Evolutionary conservation across 2,329 filamentous ascomycete genomes (phyloP).

Genomic region (Aspergillus jensenii): DNA sequence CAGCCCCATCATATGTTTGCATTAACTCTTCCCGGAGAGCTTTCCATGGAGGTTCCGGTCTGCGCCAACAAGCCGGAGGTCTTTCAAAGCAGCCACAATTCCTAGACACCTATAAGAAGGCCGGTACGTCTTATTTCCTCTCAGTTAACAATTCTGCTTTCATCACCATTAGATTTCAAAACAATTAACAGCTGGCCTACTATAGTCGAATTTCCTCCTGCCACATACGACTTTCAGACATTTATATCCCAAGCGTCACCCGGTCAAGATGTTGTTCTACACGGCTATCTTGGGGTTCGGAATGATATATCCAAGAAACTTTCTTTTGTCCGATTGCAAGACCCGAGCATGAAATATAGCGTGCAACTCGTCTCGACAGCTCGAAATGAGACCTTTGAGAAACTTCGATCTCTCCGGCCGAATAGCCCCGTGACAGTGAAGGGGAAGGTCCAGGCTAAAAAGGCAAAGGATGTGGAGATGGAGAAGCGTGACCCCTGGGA

Average conservation of each 20-base stretch:
- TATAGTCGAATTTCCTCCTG: constrained; percentile 48
- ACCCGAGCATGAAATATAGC: constrained; percentile 43
- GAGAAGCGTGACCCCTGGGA: constrained; percentile 49
- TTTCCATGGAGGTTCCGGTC: constrained; percentile 24
- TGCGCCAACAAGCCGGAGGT: constrained; percentile 20
- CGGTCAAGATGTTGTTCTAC: constrained; percentile 52
- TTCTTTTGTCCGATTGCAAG: constrained; percentile 64
- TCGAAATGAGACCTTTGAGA: constrained; percentile 36
- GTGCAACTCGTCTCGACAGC: constrained; percentile 53
- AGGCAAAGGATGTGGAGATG: constrained; percentile 31
- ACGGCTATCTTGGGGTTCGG: constrained; percentile 71
- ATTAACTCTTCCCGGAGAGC: constrained; percentile 8
- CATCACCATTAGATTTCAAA: neutral
- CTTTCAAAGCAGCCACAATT: constrained; percentile 22
- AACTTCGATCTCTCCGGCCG: constrained; percentile 46
- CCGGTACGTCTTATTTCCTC: constrained; percentile 37
- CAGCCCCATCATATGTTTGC: constrained; percentile 7
- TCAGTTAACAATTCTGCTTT: neutral
- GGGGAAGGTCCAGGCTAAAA: constrained; percentile 48
- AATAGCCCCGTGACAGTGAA: constrained; percentile 57
- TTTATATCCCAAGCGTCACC: constrained; percentile 32
- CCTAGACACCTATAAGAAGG: constrained; percentile 47
- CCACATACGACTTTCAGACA: constrained; percentile 42
- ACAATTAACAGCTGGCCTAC: constrained; percentile 9
- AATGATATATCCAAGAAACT: constrained; percentile 68